Base-by-base conservation (phyloP, 169 alveolate species). In the Eimeria necatrix region DNA sequence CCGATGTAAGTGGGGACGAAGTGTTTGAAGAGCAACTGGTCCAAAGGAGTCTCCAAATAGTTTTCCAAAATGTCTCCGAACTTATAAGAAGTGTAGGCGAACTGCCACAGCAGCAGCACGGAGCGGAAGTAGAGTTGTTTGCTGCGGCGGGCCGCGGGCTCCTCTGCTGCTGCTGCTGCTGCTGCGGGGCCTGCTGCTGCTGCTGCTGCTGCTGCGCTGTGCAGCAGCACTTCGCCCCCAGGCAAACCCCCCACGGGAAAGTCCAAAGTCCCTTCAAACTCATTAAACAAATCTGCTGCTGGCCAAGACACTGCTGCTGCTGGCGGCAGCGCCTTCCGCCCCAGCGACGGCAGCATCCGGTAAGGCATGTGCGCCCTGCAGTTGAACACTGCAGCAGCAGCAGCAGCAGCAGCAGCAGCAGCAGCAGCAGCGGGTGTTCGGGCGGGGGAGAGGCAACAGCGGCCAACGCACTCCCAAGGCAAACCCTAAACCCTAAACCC, bases 351-450 rank as follows among this genome's bases (percentile, higher is more conserved):
- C 92, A 53, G 61, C 80, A 26, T 4, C 3, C 92, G 92, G 92
- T 84, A 84, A 4, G 73, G 73, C 59, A 84, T 20, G 59, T 84
- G 92, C 22, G 92, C 78, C 32, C 92, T 74, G 60, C 92, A 84
- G 49, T 84, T 84, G 51, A 84, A 41, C 22, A 84, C 92, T 84
- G 60, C 51, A 4, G 24, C 46, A 0, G n/a, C n/a, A n/a, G n/a
- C n/a, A n/a, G n/a, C n/a, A n/a, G n/a, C n/a, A n/a, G n/a, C n/a
- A n/a, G n/a, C n/a, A n/a, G n/a, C n/a, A n/a, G n/a, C n/a, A n/a
- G n/a, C n/a, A n/a, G n/a, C n/a, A n/a, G n/a, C n/a, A n/a, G n/a
- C n/a, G n/a, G n/a, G n/a, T n/a, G n/a, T n/a, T n/a, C n/a, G n/a
- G n/a, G n/a, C n/a, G 68, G 18, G 68, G 14, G 64, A 56, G 64